Percentiles rank a stretch among this genome's conserved stretches.
These are phyloP conservation scores for Lumnitzera racemosa DNA, from an alignment of 345 rosid genomes.

Conservation along the genomic window DNA sequence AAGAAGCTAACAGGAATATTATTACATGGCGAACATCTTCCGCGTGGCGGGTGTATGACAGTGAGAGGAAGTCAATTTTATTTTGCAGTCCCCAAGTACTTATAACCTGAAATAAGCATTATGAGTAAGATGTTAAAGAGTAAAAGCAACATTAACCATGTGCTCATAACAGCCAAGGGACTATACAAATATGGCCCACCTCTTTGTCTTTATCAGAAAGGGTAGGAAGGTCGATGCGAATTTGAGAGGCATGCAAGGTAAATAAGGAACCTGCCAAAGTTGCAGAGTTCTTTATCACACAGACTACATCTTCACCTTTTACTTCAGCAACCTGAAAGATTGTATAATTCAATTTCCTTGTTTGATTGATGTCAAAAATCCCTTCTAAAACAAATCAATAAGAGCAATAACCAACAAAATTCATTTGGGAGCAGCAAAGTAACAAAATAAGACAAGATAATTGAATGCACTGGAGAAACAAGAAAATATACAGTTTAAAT, in stretches of 20 bases:
- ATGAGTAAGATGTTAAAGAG: constrained; percentile 4
- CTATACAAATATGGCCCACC: constrained; percentile 27
- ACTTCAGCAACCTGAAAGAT: constrained; percentile 64
- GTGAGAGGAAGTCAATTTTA: constrained; percentile 89
- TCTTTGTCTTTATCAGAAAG: constrained; percentile 87
- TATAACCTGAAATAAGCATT: constrained; percentile 47
- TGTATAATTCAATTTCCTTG: too few relatives aligned
- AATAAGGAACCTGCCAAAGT: constrained; percentile 84
- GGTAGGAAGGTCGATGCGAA: constrained; percentile 79
- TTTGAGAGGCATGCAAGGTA: constrained; percentile 84
- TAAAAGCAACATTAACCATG: neutral
- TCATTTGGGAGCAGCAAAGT: too few relatives aligned
- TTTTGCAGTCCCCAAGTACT: constrained; percentile 89
- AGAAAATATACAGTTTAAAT: neutral
- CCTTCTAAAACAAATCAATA: too few relatives aligned
- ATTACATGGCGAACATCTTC: constrained; percentile 92
- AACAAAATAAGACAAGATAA: too few relatives aligned
- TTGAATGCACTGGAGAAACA: neutral
- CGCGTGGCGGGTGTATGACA: constrained; percentile 90
- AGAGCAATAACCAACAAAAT: too few relatives aligned
- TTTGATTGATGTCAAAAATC: too few relatives aligned
- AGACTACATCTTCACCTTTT: constrained; percentile 74
- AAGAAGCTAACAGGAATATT: neutral
- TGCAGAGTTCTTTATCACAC: constrained; percentile 77
- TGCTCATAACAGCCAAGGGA: neutral